A percentile compares a stretch with the other conserved stretches of the same genome.
phyloP scores from a whole-genome alignment of 345 rosid species.

The Lepidium sativum region DNA sequence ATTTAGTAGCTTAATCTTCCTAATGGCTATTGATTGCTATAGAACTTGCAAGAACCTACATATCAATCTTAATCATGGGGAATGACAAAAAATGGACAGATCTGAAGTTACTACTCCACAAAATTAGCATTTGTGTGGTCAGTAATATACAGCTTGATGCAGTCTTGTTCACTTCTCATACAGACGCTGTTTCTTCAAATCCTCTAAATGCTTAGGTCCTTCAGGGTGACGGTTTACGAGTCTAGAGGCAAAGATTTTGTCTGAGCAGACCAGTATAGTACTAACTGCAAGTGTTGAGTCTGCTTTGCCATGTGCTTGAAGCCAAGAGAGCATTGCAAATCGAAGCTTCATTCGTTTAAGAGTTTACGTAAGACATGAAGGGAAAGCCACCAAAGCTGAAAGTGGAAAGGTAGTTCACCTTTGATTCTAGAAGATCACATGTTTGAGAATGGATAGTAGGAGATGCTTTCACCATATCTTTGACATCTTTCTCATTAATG shows the following conservation, averaged over 20 bases:
- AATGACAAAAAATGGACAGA: not conserved
- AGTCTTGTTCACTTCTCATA: slow-evolving; percentile 3
- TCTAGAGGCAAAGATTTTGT: slow-evolving; percentile 25
- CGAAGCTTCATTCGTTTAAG: slow-evolving; percentile 50
- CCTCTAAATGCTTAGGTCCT: slow-evolving; percentile 50
- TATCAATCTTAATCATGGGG: not conserved
- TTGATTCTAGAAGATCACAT: slow-evolving; percentile 38
- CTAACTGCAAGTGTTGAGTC: slow-evolving; percentile 32
- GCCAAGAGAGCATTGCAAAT: slow-evolving; percentile 60
- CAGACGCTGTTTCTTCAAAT: slow-evolving; percentile 32
- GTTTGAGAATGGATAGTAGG: slow-evolving; percentile 55
- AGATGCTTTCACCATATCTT: slow-evolving; percentile 43
- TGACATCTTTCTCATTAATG: slow-evolving; percentile 41
- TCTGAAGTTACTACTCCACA: not conserved
- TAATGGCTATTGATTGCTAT: not conserved
- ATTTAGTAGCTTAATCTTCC: not conserved
- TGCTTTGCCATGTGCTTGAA: slow-evolving; percentile 36
- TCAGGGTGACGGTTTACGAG: slow-evolving; percentile 48
- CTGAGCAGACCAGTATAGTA: slow-evolving; percentile 40
- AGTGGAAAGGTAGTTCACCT: slow-evolving; percentile 49
- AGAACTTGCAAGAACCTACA: not conserved
- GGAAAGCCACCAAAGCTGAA: slow-evolving; percentile 43
- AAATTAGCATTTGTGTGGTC: not conserved
- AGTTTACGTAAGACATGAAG: slow-evolving; percentile 46
- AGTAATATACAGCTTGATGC: not conserved